Base-by-base conservation (phyloP, 2,329 filamentous ascomycete genomes). In the Tolypocladium sp. region DNA sequence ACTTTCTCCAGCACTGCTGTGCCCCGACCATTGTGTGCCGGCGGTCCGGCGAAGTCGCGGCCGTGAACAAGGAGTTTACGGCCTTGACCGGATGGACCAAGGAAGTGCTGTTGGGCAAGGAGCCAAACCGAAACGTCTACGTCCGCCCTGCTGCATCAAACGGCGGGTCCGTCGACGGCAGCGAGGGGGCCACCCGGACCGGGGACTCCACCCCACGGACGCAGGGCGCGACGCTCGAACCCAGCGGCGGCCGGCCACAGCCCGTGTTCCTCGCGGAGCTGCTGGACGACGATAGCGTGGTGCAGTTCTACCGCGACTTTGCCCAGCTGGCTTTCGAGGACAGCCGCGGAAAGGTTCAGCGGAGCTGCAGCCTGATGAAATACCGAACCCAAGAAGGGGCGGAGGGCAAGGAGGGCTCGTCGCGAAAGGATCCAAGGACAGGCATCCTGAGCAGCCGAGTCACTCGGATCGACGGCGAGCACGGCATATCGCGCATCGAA, bases 251-350 rank as follows among this genome's bases (percentile, higher is more conserved):
- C 8, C 79, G 83, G 57, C 81, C 82, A 3, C 89, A 92, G 62
- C 89, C 92, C 0, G 91, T 97, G 1, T 96, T 96, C 68, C 81
- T 97, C 55, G 91, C 93, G 0, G 93, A 97, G 71, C 79, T 99
- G 38, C 83, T 99, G 65, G 94, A 97, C 67, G 92, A 97, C 64
- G 91, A 96, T 67, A 92, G 88, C 59, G 92, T 96, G 0, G 87
- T 97, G 4, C 88, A 96, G 65, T 97, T 97, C 72, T 96, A 97
- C 71, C 92, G 97, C 66, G 92, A 97, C 71, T 97, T 96, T 74
- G 89, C 93, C 0, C 87, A 92, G 63, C 81, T 97, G 2, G 93
- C 93, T 0, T 97, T 97, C 73, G 91, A 91, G 41, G 92, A 97
- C 70, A 92, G 91, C 44, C 84, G 91, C 38, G 92, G 92, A 20